These are phyloP conservation scores for Cercospora zeina DNA, from an alignment of 2,329 filamentous ascomycete genomes.

Conservation along the genomic window DNA sequence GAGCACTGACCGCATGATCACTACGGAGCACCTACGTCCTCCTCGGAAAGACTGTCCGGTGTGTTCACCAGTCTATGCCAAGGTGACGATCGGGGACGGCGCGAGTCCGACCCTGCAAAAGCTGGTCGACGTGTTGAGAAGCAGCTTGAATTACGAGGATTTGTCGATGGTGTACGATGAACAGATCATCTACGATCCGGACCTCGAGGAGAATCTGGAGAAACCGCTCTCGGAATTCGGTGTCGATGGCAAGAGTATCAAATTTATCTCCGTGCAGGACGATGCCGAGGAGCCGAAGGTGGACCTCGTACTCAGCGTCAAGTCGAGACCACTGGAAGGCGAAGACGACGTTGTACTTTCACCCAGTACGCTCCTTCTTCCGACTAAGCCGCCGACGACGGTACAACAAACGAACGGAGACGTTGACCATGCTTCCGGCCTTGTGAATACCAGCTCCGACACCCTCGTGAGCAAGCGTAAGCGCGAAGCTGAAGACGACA, in stretches of 20 bases:
- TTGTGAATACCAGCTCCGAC: conserved; percentile 13
- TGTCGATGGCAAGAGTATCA: conserved; percentile 61
- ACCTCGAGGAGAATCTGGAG: conserved; percentile 79
- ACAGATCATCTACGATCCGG: conserved; percentile 82
- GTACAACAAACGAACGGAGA: conserved; percentile 24
- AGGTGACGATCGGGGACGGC: conserved; percentile 40
- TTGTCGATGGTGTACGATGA: conserved; percentile 69
- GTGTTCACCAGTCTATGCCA: conserved; percentile 54
- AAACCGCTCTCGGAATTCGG: conserved; percentile 79
- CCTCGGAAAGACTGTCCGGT: conserved; percentile 83
- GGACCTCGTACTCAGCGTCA: conserved; percentile 66
- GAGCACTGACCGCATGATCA: conserved; percentile 60
- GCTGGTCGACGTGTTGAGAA: conserved; percentile 72
- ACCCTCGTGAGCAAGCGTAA: conserved; percentile 32
- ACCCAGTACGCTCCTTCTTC: conserved; percentile 26
- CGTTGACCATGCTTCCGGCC: conserved; percentile 8
- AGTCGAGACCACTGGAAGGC: conserved; percentile 15
- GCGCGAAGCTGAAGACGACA: conserved; percentile 34
- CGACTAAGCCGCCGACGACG: conserved; percentile 28
- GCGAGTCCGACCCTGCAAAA: conserved; percentile 73
- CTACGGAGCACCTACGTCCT: conserved; percentile 55
- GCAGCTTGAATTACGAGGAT: conserved; percentile 72
- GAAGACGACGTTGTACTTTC: conserved; percentile 24
- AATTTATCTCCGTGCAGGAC: conserved; percentile 80
- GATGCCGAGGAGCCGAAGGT: conserved; percentile 78